A percentile compares a stretch with the other conserved stretches of the same genome.
phyloP scores from a whole-genome alignment of 2,329 filamentous ascomycete genomes.

The Ceratocystis harringtonii region DNA sequence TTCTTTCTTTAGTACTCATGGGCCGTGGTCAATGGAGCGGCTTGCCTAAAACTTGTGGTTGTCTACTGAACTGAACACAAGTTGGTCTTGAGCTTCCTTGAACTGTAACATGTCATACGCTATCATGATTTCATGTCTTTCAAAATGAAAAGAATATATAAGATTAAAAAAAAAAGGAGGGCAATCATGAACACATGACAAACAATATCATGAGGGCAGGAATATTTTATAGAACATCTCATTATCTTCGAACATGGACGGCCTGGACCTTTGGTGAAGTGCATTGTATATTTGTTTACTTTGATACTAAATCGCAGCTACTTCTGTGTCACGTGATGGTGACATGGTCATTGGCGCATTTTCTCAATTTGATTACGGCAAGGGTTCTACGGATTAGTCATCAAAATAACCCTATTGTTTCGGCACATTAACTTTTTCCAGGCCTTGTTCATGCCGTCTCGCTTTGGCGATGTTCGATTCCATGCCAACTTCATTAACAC shows the following conservation, averaged over 20 bases:
- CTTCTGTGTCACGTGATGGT: too few relatives aligned
- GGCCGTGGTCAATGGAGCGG: neutral
- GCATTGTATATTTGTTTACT: neutral
- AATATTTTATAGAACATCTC: constrained; percentile 1
- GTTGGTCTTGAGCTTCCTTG: neutral
- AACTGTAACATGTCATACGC: neutral
- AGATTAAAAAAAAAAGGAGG: neutral
- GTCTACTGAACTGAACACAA: neutral
- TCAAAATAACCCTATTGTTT: neutral
- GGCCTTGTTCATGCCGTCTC: too few relatives aligned
- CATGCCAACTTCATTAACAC: neutral
- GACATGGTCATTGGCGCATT: too few relatives aligned
- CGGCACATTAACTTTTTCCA: neutral
- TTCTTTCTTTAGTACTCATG: constrained; percentile 1
- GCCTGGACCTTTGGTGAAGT: neutral
- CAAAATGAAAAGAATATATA: neutral
- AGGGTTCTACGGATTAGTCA: neutral
- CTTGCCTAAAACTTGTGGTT: neutral
- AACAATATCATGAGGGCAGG: neutral
- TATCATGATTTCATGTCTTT: neutral
- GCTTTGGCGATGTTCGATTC: neutral
- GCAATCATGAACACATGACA: neutral
- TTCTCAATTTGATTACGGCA: too few relatives aligned
- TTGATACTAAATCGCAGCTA: neutral
- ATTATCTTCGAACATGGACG: neutral